Conservation (phyloP, 2,329 filamentous ascomycete genomes). For the Aspergillus pseudotamarii region DNA sequence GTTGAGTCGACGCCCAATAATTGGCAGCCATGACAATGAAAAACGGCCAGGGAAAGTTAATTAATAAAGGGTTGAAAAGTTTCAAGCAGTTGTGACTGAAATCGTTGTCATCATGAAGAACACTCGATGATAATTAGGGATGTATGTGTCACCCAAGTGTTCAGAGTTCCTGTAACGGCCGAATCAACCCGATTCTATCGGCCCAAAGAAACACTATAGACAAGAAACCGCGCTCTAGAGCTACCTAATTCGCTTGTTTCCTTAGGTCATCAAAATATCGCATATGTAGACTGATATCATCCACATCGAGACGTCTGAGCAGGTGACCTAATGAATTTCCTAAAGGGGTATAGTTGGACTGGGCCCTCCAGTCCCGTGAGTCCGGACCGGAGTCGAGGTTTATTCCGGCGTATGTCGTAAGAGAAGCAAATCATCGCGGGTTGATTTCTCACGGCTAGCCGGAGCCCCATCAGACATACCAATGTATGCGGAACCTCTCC, state of each 20-base stretch:
- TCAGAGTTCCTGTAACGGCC: background rate
- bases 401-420: constrained; percentile 33
- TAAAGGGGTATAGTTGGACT: constrained; percentile 37
- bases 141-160: background rate
- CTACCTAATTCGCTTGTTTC: background rate
- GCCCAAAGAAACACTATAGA: background rate
- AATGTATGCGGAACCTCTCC: constrained; percentile 11
- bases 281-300: constrained; percentile 1
- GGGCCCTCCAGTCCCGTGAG: constrained; percentile 32
- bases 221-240: background rate
- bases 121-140: background rate
- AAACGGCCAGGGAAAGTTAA: constrained; percentile 2
- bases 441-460: constrained; percentile 36
- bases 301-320: background rate
- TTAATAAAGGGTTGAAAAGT: background rate
- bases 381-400: constrained; percentile 25
- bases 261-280: background rate
- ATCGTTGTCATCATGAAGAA: constrained; percentile 14
- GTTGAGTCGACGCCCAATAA: constrained; percentile 95
- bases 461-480: constrained; percentile 10
- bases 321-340: constrained; percentile 15
- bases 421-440: constrained; percentile 37
- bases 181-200: background rate
- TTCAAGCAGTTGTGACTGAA: constrained; percentile 8
- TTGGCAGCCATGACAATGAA: constrained; percentile 75